Evolutionary conservation across 352 stramenopile species (phyloP), one percentile per base, ranked within the genome.

Genomic region (Vaucheria bursata): DNA sequence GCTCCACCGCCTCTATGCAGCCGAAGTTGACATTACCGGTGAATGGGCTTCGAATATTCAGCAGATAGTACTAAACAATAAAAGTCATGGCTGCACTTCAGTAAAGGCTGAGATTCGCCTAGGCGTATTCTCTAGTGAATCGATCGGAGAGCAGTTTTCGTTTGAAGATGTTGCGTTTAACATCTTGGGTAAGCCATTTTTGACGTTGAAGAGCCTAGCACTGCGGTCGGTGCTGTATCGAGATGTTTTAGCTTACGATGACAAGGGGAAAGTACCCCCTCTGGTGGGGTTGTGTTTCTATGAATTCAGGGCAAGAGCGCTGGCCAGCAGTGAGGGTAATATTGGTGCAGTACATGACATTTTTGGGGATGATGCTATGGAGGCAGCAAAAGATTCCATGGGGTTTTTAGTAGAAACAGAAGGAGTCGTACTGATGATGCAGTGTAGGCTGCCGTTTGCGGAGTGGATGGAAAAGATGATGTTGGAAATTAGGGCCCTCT

Each of bases 371-470:
- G 45, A 25, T 12, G 12, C 25, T 12, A 12, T 59, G 45, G 45
- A 59, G 45, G 45, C 45, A 25, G 45, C 45, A 18, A 75, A 38
- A n/a, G 64, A 25, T 35, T 70, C 75, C 52, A 70, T 38, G 39
- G 75, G 75, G 7, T 80, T 72, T 35, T 34, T 80, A 1, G 39
- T 80, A n/a, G 75, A 80, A 70, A 50, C 68, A 50, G 53, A 66
- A 36, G 75, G 75, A 34, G 75, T 12, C 12, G 75, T 74, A 35
- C 35, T 80, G n/a, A 80, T 50, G 75, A 68, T 65, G 35, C 50
- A 50, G 40, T 68, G 72, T 38, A 70, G 75, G 0, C 25, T 34
- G 32, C 33, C 12, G 5, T 0, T 80, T 35, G 75, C 49, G 32
- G 59, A 76, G 18, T 50, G 39, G 12, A 36, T 74, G 6, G 75